A percentile compares a stretch with the other conserved stretches of the same genome.
Evolutionary conservation across 306 rosid genomes (phyloP).

Genomic region (Vigna mungo): DNA sequence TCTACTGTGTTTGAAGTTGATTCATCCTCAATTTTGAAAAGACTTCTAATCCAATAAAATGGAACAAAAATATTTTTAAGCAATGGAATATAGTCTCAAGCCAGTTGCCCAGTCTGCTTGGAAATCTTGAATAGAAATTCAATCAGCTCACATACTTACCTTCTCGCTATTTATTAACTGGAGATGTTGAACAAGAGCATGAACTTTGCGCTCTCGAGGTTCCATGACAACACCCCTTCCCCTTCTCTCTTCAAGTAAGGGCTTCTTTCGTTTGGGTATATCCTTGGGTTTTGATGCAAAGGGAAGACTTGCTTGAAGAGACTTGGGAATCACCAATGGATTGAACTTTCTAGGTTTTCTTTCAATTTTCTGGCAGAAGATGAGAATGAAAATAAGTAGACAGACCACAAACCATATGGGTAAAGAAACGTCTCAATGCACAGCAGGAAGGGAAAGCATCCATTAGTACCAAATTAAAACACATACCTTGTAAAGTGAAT

Average conservation of each 20-base stretch:
- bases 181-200: constrained; percentile 71
- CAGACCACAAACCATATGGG: not conserved
- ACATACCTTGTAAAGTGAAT: constrained; percentile 86
- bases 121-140: not conserved
- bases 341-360: constrained; percentile 80
- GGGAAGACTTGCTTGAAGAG: constrained; percentile 71
- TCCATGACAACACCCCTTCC: constrained; percentile 82
- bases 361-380: constrained; percentile 69
- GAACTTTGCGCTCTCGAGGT: constrained; percentile 70
- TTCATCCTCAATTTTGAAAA: not conserved
- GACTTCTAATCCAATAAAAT: not conserved
- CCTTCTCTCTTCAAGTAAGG: constrained; percentile 68
- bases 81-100: not conserved
- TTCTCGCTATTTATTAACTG: constrained; percentile 63
- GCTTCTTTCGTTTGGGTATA: constrained; percentile 52
- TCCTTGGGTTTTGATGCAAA: constrained; percentile 83
- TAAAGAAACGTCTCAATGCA: not conserved
- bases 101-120: constrained; percentile 13
- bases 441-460: not conserved
- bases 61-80: not conserved
- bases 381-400: constrained; percentile 17
- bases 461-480: constrained; percentile 32
- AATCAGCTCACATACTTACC: constrained; percentile 52
- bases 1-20: not conserved
- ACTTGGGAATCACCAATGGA: constrained; percentile 85